Base-by-base conservation (phyloP, 306 rosid species). In the Cucurbita ficifolia region DNA sequence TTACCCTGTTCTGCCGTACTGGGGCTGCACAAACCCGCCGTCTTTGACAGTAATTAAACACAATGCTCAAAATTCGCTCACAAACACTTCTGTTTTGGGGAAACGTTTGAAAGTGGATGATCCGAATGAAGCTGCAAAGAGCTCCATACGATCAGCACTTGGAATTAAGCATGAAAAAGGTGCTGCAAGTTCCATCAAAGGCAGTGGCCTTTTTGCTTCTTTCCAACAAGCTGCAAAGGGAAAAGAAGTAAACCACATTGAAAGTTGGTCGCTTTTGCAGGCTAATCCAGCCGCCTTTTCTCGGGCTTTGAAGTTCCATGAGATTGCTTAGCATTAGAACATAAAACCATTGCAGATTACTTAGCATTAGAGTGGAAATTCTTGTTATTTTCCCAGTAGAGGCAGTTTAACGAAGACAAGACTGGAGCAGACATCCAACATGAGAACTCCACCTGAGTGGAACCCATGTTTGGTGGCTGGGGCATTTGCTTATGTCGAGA, bases 281-380 rank as follows among this genome's bases (percentile, higher is more conserved):
- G 91, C 91, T 51, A 92, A 92, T 76, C 98, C 98, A 9, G 89
- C 92, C 45, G 98, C 98, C 73, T 77, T 88, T 50, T 85, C 91
- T 46, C 83, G 92, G 79, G 90, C 98, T 50, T 61, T 81, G 55
- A 79, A 67, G 71, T 90, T 92, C 81, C 89, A 77, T 24, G 98
- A 90, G 84, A 84, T 86, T 73, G 67, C 85, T 56, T 92, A 78
- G 77, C 75, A 75, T 63, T 43, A 43, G 39, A 56, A 60, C 6
- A 22, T n/a, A 57, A 43, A 43, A 42, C 2, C n/a, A n/a, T n/a
- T n/a, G n/a, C n/a, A 89, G 84, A 84, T 86, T 73, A 61, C 85
- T 56, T 92, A 78, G 77, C 75, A 75, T 64, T 45, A 45, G 40
- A 56, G 35, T 9, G 71, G 51, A 64, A 64, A 18, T 64, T 18